These are phyloP conservation scores for Tolypocladium endophyticum DNA, from an alignment of 2,329 filamentous ascomycete genomes.

Conservation along the genomic window DNA sequence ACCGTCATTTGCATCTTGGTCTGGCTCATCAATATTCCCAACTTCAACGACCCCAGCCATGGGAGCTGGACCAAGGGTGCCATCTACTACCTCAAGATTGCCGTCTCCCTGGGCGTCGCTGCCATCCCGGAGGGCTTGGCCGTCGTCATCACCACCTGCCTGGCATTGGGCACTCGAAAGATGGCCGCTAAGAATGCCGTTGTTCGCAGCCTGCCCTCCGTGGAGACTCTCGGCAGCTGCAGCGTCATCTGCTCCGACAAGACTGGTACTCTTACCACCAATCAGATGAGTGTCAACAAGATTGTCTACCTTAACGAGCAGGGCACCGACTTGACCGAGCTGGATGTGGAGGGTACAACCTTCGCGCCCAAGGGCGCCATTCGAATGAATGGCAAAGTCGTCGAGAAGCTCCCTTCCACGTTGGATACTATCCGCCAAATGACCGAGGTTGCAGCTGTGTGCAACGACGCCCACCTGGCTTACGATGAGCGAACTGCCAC, in stretches of 20 bases:
- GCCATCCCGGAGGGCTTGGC: slow-evolving; percentile 96
- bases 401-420: slow-evolving; percentile 57
- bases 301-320: slow-evolving; percentile 70
- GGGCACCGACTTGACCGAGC: slow-evolving; percentile 68
- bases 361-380: slow-evolving; percentile 78
- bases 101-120: slow-evolving; percentile 92
- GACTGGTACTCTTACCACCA: slow-evolving; percentile 94
- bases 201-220: slow-evolving; percentile 88
- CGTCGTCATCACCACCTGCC: slow-evolving; percentile 96
- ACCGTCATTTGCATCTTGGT: slow-evolving; percentile 93
- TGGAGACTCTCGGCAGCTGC: slow-evolving; percentile 96
- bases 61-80: slow-evolving; percentile 93
- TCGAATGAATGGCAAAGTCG: slow-evolving; percentile 53
- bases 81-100: slow-evolving; percentile 99
- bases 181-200: slow-evolving; percentile 99
- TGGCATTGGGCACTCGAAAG: slow-evolving; percentile 91
- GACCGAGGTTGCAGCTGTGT: slow-evolving; percentile 60
- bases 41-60: slow-evolving; percentile 91
- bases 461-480: slow-evolving; percentile 78
- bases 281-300: slow-evolving; percentile 98
- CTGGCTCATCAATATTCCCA: slow-evolving; percentile 96
- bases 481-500: slow-evolving; percentile 67
- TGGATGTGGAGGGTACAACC: slow-evolving; percentile 86
- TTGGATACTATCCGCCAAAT: slow-evolving; percentile 76
- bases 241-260: slow-evolving; percentile 99